Base-by-base conservation (phyloP, 192 early-diverging fungal genomes). In the Rhizoclosmatium globosum region DNA sequence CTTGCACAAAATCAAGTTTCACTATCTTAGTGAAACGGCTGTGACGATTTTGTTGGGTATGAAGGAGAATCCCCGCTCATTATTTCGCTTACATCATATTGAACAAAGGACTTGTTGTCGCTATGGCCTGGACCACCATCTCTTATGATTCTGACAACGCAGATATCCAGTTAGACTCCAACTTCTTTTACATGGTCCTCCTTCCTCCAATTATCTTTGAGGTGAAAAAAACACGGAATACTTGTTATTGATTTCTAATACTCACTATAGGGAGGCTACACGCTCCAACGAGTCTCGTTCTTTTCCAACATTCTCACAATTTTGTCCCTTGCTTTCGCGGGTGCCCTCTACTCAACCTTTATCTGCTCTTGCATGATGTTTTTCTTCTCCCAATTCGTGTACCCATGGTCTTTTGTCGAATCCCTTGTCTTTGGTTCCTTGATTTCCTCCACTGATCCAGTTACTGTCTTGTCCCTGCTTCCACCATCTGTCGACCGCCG, bases 201-300 rank as follows among this genome's bases (percentile, higher is more conserved):
- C 84, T 91, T 13, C 89, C 89, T 4, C 89, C 89, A 17, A 89
- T 91, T 64, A 88, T 91, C 58, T 91, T 89, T 74, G 86, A 89
- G 85, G 85, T 85, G 65, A 43, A 68, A 41, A n/a, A n/a, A 19
- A 48, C 9, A 4, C 21, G 67, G 13, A 13, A 45, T 68, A 15
- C 9, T 43, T 68, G 31, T 7, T 13, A 0, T 7, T 13, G 50
- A 13, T 53, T 15, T 68, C 21, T 15, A 68, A 68, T 41, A 68
- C 21, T 47, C 4, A 1, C 13, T 45, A 4, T 46, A 89, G 87
- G 89, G 88, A 31, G 89, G 89, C 6, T 91, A 85, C 67, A 82
- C 79, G 21, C 75, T 91, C 4, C 88, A 87, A 71, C 64, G 88
- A 2, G 78, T 85, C 19, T 78, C 82, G 9, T 91, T 91, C 76